Conservation (phyloP, 75 land plant genomes). For the Azolla pinnata region DNA sequence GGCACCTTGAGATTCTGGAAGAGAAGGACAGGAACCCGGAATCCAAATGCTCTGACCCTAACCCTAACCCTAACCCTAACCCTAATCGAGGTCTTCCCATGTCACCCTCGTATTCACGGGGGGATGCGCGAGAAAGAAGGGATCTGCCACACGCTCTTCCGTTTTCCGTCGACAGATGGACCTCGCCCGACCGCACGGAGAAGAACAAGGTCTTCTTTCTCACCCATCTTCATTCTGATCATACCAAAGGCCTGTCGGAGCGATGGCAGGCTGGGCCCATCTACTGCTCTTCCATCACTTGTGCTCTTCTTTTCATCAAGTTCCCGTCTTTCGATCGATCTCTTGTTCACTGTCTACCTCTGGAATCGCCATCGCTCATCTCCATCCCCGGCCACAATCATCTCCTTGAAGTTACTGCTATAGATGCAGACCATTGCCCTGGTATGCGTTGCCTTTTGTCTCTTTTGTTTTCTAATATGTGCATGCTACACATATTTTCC, state of each 20-base stretch:
- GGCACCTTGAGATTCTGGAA: too few species aligned
- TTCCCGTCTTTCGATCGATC: slow-evolving; percentile 44
- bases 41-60: too few species aligned
- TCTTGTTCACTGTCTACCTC: slow-evolving; percentile 30
- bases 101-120: too few species aligned
- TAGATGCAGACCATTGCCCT: slow-evolving; percentile 66
- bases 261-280: slow-evolving; percentile 44
- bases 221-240: slow-evolving; percentile 63
- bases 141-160: too few species aligned
- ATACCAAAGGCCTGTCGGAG: slow-evolving; percentile 42
- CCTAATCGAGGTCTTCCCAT: too few species aligned
- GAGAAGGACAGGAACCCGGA: too few species aligned
- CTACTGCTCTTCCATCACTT: slow-evolving; percentile 54
- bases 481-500: background rate
- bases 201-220: slow-evolving; percentile 57
- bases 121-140: too few species aligned
- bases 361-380: slow-evolving; percentile 27
- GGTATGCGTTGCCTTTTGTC: slow-evolving; percentile 22
- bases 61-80: too few species aligned
- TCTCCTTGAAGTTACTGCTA: slow-evolving; percentile 37
- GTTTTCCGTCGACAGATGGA: slow-evolving; percentile 49
- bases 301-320: slow-evolving; percentile 35
- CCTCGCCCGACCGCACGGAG: too few species aligned
- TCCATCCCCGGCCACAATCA: slow-evolving; percentile 13
- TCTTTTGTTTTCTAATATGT: too few species aligned